Percentiles rank a stretch among this genome's conserved stretches.
Evolutionary conservation across 1,284 basidiomycete species (phyloP).

Genomic region (Papiliotrema flavescens): DNA sequence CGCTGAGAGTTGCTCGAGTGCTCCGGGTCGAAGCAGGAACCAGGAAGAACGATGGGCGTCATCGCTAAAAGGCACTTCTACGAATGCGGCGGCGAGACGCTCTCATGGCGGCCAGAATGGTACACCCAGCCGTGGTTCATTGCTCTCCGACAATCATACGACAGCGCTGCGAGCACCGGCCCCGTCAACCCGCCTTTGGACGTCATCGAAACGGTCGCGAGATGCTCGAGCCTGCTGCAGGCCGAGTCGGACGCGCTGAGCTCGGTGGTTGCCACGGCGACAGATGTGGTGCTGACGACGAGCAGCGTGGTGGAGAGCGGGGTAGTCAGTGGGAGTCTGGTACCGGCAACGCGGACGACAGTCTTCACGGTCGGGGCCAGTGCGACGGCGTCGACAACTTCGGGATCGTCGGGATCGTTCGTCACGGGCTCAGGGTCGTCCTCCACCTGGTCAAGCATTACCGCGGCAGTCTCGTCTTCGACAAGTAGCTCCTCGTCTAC

Average conservation of each 20-base stretch:
- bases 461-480: background rate
- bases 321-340: background rate
- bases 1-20: no score
- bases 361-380: background rate
- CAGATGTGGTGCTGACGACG: background rate
- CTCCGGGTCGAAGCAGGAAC: no score
- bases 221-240: conserved; percentile 5
- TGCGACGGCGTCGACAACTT: background rate
- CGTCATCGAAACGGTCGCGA: conserved; percentile 15
- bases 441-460: background rate
- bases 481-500: conserved; percentile 4
- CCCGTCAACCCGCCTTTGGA: conserved; percentile 31
- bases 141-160: conserved; percentile 20
- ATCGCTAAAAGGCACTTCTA: conserved; percentile 21
- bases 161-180: conserved; percentile 27
- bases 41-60: no score
- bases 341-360: background rate
- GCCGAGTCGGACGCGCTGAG: background rate
- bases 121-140: conserved; percentile 38
- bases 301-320: background rate
- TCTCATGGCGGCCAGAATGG: conserved; percentile 30
- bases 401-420: background rate
- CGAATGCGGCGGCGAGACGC: conserved; percentile 18
- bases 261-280: background rate
- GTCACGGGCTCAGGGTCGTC: background rate